Evolutionary conservation across 2,329 filamentous ascomycete genomes (phyloP).

Genomic region (Exophiala sp.): DNA sequence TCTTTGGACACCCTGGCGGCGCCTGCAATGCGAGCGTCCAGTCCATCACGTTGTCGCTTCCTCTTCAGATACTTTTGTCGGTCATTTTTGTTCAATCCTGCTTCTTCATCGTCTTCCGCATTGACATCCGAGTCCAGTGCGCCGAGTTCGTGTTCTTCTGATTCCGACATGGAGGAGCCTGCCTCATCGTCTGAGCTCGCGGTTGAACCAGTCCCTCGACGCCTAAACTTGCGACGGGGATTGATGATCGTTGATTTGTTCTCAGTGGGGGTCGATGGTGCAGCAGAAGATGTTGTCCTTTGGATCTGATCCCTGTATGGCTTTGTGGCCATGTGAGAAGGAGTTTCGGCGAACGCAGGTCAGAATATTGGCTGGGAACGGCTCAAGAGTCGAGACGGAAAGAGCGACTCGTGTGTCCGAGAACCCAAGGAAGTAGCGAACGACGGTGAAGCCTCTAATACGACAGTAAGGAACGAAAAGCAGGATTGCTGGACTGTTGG

Average conservation of each 20-base stretch:
- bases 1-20: constrained; percentile 60
- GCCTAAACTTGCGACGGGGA: constrained; percentile 27
- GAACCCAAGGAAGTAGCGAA: no score
- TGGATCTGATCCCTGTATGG: constrained; percentile 20
- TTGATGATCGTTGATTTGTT: constrained; percentile 20
- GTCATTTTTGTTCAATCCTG: constrained; percentile 73
- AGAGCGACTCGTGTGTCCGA: no score
- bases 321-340: constrained; percentile 21
- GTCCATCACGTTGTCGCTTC: constrained; percentile 62
- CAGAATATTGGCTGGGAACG: background rate
- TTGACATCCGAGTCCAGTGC: constrained; percentile 66
- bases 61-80: constrained; percentile 64
- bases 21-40: constrained; percentile 67
- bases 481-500: no score
- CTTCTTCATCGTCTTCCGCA: constrained; percentile 85
- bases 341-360: background rate
- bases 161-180: constrained; percentile 41
- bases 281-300: constrained; percentile 8
- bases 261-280: constrained; percentile 10
- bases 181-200: constrained; percentile 26
- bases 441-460: no score
- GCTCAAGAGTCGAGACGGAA: no score
- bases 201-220: constrained; percentile 26
- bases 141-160: constrained; percentile 57
- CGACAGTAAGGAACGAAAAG: no score